Evolutionary conservation across 768 basidiomycete species (phyloP), one percentile per base, ranked within the genome.

Genomic region (Mycena vulgaris): DNA sequence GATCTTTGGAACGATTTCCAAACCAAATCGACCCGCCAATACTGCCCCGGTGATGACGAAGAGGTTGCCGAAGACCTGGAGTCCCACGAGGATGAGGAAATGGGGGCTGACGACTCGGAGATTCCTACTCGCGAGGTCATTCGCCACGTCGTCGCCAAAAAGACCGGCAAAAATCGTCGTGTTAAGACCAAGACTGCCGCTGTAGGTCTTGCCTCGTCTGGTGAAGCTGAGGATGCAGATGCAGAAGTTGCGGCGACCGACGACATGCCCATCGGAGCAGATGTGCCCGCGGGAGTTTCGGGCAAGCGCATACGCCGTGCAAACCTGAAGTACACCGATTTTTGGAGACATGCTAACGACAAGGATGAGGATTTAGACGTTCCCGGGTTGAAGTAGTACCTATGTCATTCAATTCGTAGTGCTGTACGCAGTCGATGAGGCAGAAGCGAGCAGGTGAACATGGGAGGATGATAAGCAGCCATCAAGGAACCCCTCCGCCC

Each of bases 341-440:
- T 57, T 57, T 57, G 56, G 56, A 39, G 56, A 17, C 56, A 57
- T 23, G 56, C 56, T 28, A 57, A 57, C 40, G 39, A 57, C 27
- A 57, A 27, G 56, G 39, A 28, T 42, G 56, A 57, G 6, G 56
- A 57, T 57, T 40, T 57, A 21, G 37, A 57, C 40, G 56, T 57
- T 16, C 56, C 56, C 27, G 56, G 56, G 56, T 28, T 57, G 56
- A 9, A 57, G 56, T 57, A 40, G 56, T 27, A n/a, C n/a, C n/a
- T n/a, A n/a, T n/a, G n/a, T n/a, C n/a, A n/a, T n/a, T n/a, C n/a
- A n/a, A n/a, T n/a, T n/a, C n/a, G n/a, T n/a, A n/a, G n/a, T n/a
- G n/a, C n/a, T n/a, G n/a, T n/a, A n/a, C n/a, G n/a, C n/a, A n/a
- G n/a, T n/a, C n/a, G n/a, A n/a, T n/a, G n/a, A n/a, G n/a, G n/a